phyloP scores from a whole-genome alignment of 305 asterid genomes.

The Fraxinus platypoda region DNA sequence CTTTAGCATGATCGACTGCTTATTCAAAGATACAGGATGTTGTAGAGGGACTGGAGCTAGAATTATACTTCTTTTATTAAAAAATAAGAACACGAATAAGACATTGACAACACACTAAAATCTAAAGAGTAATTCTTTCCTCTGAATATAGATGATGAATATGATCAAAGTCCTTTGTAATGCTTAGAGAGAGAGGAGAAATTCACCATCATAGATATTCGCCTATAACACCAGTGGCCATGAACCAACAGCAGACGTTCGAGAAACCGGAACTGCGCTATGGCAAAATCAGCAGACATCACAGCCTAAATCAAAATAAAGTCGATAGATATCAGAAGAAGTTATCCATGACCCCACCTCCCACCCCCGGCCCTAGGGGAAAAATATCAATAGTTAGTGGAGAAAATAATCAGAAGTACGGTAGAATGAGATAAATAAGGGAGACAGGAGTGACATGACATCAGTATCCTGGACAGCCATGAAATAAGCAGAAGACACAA shows the following conservation, averaged over 20 bases:
- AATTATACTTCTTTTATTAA: background rate
- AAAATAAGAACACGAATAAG: background rate
- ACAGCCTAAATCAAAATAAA: slow-evolving; percentile 28
- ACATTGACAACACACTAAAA: background rate
- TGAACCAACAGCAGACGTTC: slow-evolving; percentile 45
- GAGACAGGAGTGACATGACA: background rate
- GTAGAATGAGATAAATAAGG: background rate
- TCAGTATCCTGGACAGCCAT: background rate
- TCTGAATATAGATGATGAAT: background rate
- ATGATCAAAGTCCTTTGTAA: background rate
- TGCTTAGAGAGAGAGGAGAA: background rate
- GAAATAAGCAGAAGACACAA: background rate
- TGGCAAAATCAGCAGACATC: slow-evolving; percentile 44
- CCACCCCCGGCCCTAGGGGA: background rate
- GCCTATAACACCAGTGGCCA: slow-evolving; percentile 44
- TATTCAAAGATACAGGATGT: background rate
- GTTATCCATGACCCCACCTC: background rate
- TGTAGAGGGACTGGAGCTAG: background rate
- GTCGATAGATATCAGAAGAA: slow-evolving; percentile 16
- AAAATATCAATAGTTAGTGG: background rate
- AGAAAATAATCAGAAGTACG: background rate
- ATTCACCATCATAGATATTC: slow-evolving; percentile 20
- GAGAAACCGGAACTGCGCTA: slow-evolving; percentile 44
- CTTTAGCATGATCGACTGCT: background rate
- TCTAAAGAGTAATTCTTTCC: background rate